Percentiles rank a stretch among this genome's conserved stretches.
Conservation (phyloP, 805 yeast species). For the Lachancea sp. region DNA sequence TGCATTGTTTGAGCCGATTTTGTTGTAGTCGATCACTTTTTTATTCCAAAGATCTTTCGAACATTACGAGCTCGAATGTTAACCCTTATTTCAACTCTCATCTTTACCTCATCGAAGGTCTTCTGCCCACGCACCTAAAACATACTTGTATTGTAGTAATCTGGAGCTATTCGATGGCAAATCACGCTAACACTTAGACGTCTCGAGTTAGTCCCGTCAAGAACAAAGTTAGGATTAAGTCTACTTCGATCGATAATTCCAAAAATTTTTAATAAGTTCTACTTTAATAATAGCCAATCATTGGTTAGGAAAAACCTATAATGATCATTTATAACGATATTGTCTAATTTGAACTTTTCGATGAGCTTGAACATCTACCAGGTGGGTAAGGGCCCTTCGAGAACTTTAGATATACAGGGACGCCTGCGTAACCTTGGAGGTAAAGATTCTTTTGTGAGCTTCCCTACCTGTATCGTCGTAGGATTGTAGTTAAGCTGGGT, state of each 20-base stretch:
- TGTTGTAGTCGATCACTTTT: too few species aligned
- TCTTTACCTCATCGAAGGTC: too few species aligned
- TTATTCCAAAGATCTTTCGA: too few species aligned
- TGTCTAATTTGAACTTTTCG: background rate
- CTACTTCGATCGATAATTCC: constrained; percentile 5
- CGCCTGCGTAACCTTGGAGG: too few species aligned
- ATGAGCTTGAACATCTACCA: too few species aligned
- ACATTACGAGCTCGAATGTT: background rate
- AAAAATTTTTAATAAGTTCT: constrained; percentile 4
- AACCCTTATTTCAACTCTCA: too few species aligned
- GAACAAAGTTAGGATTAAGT: background rate
- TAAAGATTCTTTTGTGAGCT: too few species aligned
- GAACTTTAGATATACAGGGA: too few species aligned
- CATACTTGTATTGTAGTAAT: constrained; percentile 2
- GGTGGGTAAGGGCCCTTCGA: constrained; percentile 1
- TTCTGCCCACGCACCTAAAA: too few species aligned
- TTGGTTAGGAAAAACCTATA: constrained; percentile 1
- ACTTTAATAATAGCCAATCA: constrained; percentile 7
- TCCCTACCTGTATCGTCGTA: too few species aligned
- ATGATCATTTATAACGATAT: background rate
- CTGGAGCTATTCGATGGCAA: background rate
- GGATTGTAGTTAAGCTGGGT: too few species aligned
- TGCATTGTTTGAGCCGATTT: too few species aligned
- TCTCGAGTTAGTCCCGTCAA: background rate
- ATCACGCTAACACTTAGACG: background rate